Conservation (phyloP, 2,329 filamentous ascomycete genomes). For the Botryotinia convoluta region DNA sequence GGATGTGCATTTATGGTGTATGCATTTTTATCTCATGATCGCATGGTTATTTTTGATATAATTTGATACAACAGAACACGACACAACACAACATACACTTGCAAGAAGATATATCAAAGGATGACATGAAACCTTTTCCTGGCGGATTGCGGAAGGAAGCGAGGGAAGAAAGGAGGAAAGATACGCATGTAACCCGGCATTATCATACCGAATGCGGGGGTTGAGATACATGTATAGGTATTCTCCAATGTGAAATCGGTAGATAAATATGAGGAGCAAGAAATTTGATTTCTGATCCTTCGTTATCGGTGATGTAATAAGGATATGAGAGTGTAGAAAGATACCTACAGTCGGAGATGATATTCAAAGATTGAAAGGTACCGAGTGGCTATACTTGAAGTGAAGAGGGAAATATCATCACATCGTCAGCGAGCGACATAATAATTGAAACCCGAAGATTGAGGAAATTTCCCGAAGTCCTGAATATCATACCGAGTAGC, state of each 20-base stretch:
- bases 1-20: neutral
- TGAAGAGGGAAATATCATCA: neutral
- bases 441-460: neutral
- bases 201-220: neutral
- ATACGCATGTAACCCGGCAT: neutral
- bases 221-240: too few species aligned
- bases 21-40: neutral
- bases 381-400: neutral
- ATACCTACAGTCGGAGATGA: neutral
- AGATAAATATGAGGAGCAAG: too few species aligned
- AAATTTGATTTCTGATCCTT: too few species aligned
- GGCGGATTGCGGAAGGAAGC: neutral
- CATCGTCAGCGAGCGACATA: neutral
- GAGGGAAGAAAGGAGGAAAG: neutral
- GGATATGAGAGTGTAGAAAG: neutral
- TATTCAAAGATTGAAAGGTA: neutral
- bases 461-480: neutral
- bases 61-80: too few species aligned
- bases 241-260: neutral
- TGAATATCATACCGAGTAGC: neutral
- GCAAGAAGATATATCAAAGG: neutral
- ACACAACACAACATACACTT: neutral
- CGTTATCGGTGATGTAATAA: neutral
- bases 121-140: neutral
- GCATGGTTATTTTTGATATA: neutral